phyloP scores from a whole-genome alignment of 371 early-diverging fungal genomes.

The Zychaea mexicana region DNA sequence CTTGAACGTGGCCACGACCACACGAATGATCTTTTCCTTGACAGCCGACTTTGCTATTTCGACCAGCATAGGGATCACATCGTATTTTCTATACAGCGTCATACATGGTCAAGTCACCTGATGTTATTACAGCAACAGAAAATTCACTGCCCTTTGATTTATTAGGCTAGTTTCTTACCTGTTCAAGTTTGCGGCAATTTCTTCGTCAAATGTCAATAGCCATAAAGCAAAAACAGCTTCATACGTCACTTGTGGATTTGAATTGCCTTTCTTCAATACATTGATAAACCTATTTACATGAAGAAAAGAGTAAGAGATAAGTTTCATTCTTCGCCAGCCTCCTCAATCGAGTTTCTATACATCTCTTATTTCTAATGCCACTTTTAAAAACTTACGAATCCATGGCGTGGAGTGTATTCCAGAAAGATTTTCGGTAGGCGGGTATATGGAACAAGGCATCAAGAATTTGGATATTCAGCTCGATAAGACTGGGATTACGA shows the following conservation, averaged over 20 bases:
- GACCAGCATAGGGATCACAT: conserved; percentile 78
- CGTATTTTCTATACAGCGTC: conserved; percentile 76
- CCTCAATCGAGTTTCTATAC: too few species aligned
- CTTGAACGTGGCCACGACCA: conserved; percentile 79
- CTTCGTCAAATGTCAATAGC: conserved; percentile 82
- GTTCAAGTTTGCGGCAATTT: conserved; percentile 77
- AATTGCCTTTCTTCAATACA: conserved; percentile 23
- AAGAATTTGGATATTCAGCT: conserved; percentile 84
- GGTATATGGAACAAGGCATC: conserved; percentile 75
- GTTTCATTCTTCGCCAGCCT: too few species aligned
- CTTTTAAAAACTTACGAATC: conserved; percentile 53
- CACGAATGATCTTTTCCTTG: conserved; percentile 96
- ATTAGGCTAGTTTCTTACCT: conserved; percentile 54
- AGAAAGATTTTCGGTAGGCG: conserved; percentile 67
- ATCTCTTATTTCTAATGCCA: too few species aligned
- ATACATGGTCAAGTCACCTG: too few species aligned
- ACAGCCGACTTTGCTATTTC: conserved; percentile 88
- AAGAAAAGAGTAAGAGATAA: too few species aligned
- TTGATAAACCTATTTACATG: conserved; percentile 32
- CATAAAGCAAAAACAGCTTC: conserved; percentile 88
- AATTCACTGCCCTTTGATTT: too few species aligned
- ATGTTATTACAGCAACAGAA: too few species aligned
- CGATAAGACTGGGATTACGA: conserved; percentile 73
- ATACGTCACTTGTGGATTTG: conserved; percentile 88
- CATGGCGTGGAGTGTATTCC: conserved; percentile 61